Conservation (phyloP, 2,329 filamentous ascomycete species). For the Fusarium praegraminearum region DNA sequence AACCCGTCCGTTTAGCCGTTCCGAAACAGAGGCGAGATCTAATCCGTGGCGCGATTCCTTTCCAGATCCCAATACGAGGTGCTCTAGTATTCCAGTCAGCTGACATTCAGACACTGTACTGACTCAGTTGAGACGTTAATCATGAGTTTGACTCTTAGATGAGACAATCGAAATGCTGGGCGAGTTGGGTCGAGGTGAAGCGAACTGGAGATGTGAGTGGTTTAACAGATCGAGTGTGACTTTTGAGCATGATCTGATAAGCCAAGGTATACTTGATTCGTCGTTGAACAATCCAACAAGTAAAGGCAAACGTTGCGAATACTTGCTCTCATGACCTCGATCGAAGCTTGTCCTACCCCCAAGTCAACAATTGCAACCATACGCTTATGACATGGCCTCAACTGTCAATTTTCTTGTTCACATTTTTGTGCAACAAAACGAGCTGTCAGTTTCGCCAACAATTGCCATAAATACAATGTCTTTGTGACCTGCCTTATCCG, state of each 20-base stretch:
- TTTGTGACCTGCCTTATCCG: slow-evolving; percentile 28
- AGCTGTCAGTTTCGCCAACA: slow-evolving; percentile 29
- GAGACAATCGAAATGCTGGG: neutral
- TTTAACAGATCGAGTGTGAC: neutral
- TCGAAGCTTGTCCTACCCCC: slow-evolving; percentile 2
- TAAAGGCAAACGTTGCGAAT: slow-evolving; percentile 3
- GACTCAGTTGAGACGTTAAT: slow-evolving; percentile 11
- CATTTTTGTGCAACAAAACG: slow-evolving; percentile 10
- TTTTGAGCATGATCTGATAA: neutral
- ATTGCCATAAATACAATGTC: slow-evolving; percentile 21
- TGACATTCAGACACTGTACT: slow-evolving; percentile 4
- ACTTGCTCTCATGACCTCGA: slow-evolving; percentile 7
- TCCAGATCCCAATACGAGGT: slow-evolving; percentile 14
- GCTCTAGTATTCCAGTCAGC: slow-evolving; percentile 18
- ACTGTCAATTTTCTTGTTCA: neutral
- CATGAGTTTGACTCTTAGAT: neutral
- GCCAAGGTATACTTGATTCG: neutral
- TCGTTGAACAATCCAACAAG: neutral
- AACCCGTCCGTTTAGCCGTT: slow-evolving; percentile 12
- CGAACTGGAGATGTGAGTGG: neutral
- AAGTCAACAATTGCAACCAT: slow-evolving; percentile 9
- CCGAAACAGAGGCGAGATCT: slow-evolving; percentile 35
- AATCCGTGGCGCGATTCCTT: slow-evolving; percentile 1
- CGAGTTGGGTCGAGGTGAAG: neutral
- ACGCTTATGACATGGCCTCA: slow-evolving; percentile 1